Evolutionary conservation across 2,329 filamentous ascomycete species (phyloP).

Genomic region (Rhynchosporium graminicola): DNA sequence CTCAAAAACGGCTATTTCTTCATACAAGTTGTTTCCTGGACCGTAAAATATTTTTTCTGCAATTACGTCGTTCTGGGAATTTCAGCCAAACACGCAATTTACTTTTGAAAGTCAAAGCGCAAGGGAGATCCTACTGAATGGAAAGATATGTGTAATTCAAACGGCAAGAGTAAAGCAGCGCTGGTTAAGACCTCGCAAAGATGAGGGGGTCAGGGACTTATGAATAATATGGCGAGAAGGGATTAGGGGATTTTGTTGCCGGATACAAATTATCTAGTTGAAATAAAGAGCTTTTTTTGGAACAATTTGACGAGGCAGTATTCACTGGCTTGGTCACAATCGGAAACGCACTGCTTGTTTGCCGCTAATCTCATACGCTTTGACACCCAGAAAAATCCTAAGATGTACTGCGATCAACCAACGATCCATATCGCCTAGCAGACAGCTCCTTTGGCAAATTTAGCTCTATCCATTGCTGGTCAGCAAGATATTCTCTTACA

Average conservation of each 20-base stretch:
- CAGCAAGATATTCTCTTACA: no score
- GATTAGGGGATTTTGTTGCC: constrained; percentile 4
- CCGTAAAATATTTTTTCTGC: neutral
- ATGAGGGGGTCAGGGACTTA: neutral
- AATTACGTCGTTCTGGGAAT: neutral
- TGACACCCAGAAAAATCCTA: no score
- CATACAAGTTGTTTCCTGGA: neutral
- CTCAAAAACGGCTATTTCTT: constrained; percentile 20
- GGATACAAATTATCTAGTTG: constrained; percentile 1
- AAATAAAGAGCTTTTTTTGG: neutral
- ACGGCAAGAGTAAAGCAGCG: neutral
- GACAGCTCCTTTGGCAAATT: no score
- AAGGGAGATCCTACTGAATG: neutral
- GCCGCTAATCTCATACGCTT: no score
- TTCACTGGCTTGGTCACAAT: neutral
- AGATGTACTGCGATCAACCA: no score
- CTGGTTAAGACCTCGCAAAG: constrained; percentile 16
- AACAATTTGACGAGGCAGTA: neutral
- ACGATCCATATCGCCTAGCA: no score
- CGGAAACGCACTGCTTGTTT: neutral
- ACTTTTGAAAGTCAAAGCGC: neutral
- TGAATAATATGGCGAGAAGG: neutral
- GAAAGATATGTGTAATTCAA: neutral
- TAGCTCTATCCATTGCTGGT: no score
- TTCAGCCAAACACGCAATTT: neutral